phyloP scores from a whole-genome alignment of 306 rosid species.

The Spatholobus suberectus region DNA sequence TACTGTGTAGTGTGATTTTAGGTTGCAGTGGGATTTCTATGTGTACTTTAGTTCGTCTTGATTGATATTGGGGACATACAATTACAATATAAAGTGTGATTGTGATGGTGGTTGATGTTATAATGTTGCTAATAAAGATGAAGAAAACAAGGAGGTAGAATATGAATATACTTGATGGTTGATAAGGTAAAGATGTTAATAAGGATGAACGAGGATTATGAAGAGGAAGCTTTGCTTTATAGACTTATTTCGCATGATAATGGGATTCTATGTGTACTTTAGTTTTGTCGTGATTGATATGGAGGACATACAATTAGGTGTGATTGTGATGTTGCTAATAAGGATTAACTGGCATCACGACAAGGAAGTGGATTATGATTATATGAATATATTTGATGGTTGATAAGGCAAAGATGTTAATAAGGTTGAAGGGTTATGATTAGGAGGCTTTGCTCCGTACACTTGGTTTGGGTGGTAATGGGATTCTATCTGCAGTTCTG shows the following conservation, averaged over 20 bases:
- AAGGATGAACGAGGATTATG: background rate
- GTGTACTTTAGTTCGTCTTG: background rate
- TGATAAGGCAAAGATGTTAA: background rate
- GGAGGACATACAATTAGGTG: background rate
- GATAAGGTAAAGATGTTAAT: constrained; percentile 7
- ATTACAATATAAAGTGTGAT: background rate
- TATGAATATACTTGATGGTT: background rate
- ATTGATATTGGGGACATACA: background rate
- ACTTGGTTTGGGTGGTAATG: background rate
- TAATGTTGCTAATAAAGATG: constrained; percentile 15
- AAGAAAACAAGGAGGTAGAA: background rate
- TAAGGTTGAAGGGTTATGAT: background rate
- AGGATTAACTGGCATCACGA: background rate
- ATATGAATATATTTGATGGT: background rate
- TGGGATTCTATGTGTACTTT: background rate
- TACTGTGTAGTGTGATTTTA: background rate
- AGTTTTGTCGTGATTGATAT: background rate
- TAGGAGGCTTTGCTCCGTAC: background rate
- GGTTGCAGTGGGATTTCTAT: background rate
- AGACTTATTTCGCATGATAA: background rate
- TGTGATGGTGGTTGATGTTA: background rate
- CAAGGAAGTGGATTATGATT: constrained; percentile 16
- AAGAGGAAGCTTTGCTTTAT: background rate
- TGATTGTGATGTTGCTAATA: background rate
- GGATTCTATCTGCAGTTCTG: background rate